Evolutionary conservation across 805 yeast genomes (phyloP).

Genomic region (Ogataea siamensis): DNA sequence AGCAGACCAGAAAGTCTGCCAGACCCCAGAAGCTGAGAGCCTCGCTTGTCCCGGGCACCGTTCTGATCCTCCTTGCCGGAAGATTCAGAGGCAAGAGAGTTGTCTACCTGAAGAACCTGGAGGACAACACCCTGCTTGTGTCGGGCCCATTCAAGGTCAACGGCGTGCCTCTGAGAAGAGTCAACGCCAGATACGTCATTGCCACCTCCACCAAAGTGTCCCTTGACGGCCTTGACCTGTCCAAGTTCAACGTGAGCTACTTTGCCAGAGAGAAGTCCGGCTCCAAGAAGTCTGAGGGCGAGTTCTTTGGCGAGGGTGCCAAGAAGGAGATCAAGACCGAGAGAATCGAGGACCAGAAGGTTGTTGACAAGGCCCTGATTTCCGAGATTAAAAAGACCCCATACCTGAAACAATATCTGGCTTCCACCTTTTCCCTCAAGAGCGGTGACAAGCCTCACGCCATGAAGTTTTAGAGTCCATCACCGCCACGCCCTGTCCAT

Average conservation of each 20-base stretch:
- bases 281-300: conserved; percentile 85
- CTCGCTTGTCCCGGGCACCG: conserved; percentile 42
- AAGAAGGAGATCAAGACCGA: conserved; percentile 89
- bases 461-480: conserved; percentile 74
- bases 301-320: conserved; percentile 81
- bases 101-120: conserved; percentile 92
- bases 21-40: conserved; percentile 95
- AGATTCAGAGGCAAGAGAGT: conserved; percentile 99
- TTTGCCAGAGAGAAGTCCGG: conserved; percentile 92
- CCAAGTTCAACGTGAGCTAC: conserved; percentile 91
- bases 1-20: conserved; percentile 85
- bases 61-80: conserved; percentile 92
- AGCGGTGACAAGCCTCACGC: conserved; percentile 98
- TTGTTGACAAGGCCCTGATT: conserved; percentile 88
- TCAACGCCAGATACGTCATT: conserved; percentile 97
- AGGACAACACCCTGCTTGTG: conserved; percentile 96
- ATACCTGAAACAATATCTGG: conserved; percentile 93
- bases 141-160: conserved; percentile 99
- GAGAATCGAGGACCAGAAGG: conserved; percentile 96
- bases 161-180: conserved; percentile 99
- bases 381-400: conserved; percentile 97
- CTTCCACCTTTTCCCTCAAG: conserved; percentile 93
- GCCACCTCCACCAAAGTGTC: conserved; percentile 94
- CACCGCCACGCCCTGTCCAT: conserved; percentile 21
- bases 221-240: conserved; percentile 74